Base-by-base conservation (phyloP, 2,329 filamentous ascomycete genomes). In the Aspergillus amoenus region DNA sequence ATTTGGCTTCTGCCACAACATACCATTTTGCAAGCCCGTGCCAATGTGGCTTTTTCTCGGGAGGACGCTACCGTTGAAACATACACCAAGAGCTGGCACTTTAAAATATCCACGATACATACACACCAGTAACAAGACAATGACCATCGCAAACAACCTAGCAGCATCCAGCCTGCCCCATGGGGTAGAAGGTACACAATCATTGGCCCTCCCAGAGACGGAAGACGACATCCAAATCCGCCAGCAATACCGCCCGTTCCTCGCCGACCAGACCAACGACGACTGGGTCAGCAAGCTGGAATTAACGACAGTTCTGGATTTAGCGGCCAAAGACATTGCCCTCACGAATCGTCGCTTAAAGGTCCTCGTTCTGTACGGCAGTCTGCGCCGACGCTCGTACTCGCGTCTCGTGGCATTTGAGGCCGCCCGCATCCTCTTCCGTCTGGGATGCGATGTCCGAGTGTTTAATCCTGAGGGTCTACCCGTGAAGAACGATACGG, bases 361-460 rank as follows among this genome's bases (percentile, higher is more conserved):
- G 57, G 79, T 88, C 2, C 72, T 88, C 1, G 83, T 88, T 0
- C 68, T 88, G 0, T 84, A 85, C 66, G 85, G 86, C 1, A 87
- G 84, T 65, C 70, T 88, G 41, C 75, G 84, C 9, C 71, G 69
- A 58, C 66, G 77, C 65, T 88, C 86, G 1, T 88, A 84, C 65
- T 87, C 84, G 0, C 74, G 78, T 4, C 76, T 88, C 0, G 74
- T 88, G 2, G 84, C 86, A 1, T 84, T 76, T 40, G 86, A 89
- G 70, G 81, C 79, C 5, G 77, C 77, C 2, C 76, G 86, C 0
- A 85, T 88, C 43, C 80, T 89, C 2, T 83, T 81, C 67, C 81
- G 85, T 3, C 79, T 89, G 0, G 86, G 86, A 22, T 88, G 85
- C 65, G 86, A 88, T 61, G 86, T 88, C 2, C 82, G 86, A 4